Evolutionary conservation across 2,329 filamentous ascomycete species (phyloP).

Genomic region (Bipolaris bicolor): DNA sequence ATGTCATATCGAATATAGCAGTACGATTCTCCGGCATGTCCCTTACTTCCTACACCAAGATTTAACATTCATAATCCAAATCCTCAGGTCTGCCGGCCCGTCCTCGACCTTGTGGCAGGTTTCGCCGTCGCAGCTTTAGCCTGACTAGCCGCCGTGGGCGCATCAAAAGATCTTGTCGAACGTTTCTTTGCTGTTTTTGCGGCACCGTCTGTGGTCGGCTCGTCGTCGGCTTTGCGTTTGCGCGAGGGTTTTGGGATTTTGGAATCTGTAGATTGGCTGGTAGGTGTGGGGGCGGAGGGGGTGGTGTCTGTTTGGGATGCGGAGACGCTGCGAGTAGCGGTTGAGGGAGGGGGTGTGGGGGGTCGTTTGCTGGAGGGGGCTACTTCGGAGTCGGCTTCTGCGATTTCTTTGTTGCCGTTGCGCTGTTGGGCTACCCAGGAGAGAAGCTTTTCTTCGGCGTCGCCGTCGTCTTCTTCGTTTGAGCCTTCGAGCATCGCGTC

Average conservation of each 20-base stretch:
- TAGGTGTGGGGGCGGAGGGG: constrained; percentile 7
- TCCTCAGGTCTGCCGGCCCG: neutral
- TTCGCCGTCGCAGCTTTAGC: constrained; percentile 29
- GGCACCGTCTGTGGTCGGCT: constrained; percentile 17
- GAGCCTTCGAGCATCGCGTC: constrained; percentile 50
- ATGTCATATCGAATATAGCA: too few relatives aligned
- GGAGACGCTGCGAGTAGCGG: constrained; percentile 24
- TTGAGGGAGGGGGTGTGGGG: constrained; percentile 33
- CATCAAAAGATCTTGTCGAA: constrained; percentile 40
- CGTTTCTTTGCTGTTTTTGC: constrained; percentile 37
- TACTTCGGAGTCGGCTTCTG: constrained; percentile 21
- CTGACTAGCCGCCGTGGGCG: constrained; percentile 47
- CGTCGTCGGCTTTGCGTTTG: constrained; percentile 43
- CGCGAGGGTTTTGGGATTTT: constrained; percentile 24
- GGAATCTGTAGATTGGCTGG: neutral
- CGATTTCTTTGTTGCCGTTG: constrained; percentile 11
- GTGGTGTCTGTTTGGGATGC: constrained; percentile 11
- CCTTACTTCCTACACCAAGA: too few relatives aligned
- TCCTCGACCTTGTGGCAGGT: constrained; percentile 16
- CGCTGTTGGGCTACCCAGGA: constrained; percentile 44
- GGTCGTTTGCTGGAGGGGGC: constrained; percentile 16
- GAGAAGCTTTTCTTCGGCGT: constrained; percentile 38
- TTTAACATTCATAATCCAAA: too few relatives aligned
- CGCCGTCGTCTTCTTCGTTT: constrained; percentile 37
- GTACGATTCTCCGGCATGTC: too few relatives aligned